phyloP scores from a whole-genome alignment of 345 rosid species.

The Arabidopsis thaliana region DNA sequence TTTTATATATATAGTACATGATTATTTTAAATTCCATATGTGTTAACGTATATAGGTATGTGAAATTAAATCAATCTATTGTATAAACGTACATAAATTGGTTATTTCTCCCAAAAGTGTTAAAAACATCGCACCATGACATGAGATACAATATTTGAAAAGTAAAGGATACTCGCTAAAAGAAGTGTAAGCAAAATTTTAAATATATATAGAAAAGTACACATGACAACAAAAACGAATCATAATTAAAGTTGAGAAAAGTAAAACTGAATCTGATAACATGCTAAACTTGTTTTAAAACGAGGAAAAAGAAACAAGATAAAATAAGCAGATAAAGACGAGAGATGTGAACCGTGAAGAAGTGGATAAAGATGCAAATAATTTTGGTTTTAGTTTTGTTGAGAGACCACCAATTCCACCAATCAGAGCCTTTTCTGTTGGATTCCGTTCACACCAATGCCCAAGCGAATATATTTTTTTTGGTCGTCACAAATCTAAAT shows the following conservation, averaged over 20 bases:
- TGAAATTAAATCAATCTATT: not conserved
- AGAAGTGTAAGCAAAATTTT: not conserved
- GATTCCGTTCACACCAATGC: constrained; percentile 42
- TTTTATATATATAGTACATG: no score
- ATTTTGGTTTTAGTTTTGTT: constrained; percentile 13
- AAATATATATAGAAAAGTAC: not conserved
- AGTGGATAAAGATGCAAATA: constrained; percentile 44
- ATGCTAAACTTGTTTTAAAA: constrained; percentile 19
- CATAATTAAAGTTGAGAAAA: constrained; percentile 35
- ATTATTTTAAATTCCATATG: no score
- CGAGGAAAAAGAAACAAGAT: constrained; percentile 24
- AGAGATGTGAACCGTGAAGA: constrained; percentile 27
- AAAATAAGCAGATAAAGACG: constrained; percentile 27
- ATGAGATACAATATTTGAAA: not conserved
- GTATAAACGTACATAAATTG: not conserved
- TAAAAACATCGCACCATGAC: not conserved
- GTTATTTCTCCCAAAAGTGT: no score
- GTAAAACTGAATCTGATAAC: constrained; percentile 28
- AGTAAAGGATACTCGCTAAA: not conserved
- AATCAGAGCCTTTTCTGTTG: constrained; percentile 19
- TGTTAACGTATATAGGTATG: no score
- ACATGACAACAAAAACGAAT: constrained; percentile 15
- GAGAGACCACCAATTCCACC: constrained; percentile 41
- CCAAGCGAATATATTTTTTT: constrained; percentile 1
- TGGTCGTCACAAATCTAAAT: constrained; percentile 28